These are phyloP conservation scores for Quercus alba DNA, from an alignment of 306 rosid genomes.

Conservation along the genomic window DNA sequence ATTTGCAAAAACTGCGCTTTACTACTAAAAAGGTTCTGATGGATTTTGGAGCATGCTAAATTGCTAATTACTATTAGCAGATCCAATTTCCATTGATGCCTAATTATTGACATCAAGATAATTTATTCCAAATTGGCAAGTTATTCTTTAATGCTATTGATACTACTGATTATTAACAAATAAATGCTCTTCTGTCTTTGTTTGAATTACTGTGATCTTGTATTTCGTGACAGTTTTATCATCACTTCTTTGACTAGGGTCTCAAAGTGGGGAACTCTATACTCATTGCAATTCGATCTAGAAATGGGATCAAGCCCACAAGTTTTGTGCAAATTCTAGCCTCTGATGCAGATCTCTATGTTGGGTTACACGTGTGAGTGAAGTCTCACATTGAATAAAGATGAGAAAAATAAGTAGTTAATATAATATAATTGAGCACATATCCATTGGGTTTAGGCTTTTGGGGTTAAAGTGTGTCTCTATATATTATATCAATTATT, in stretches of 20 bases:
- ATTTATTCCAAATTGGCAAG: background rate
- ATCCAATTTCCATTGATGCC: no score
- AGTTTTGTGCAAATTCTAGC: constrained; percentile 31
- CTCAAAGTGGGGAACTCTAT: constrained; percentile 16
- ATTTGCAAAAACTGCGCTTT: no score
- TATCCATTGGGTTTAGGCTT: no score
- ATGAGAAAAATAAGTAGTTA: no score
- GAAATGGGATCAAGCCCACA: constrained; percentile 23
- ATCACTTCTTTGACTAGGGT: constrained; percentile 36
- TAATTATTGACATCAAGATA: background rate
- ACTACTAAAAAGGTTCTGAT: no score
- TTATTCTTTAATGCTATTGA: background rate
- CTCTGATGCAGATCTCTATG: constrained; percentile 10
- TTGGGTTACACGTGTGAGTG: no score
- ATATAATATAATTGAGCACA: no score
- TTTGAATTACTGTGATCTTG: background rate
- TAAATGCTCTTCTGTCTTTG: background rate
- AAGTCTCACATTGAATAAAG: no score
- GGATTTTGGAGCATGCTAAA: no score
- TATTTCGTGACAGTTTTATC: constrained; percentile 26
- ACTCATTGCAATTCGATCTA: constrained; percentile 20
- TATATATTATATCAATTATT: no score
- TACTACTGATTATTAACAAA: background rate
- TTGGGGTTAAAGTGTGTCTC: no score
- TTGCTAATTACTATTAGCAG: no score